Evolutionary conservation across 2,329 filamentous ascomycete genomes (phyloP).

Genomic region (Podosphaera xanthii): DNA sequence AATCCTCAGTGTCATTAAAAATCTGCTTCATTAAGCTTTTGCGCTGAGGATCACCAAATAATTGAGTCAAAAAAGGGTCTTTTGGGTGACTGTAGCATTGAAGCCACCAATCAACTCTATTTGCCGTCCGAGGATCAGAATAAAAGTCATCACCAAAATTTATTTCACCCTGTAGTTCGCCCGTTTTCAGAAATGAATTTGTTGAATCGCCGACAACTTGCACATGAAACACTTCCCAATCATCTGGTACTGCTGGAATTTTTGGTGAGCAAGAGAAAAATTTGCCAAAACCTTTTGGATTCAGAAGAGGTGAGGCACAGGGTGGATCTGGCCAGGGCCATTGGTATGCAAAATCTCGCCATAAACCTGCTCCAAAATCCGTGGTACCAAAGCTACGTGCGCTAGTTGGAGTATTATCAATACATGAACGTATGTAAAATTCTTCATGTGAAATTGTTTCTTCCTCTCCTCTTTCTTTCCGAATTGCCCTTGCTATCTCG

Average conservation of each 20-base stretch:
- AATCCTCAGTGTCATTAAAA: not conserved
- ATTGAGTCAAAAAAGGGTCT: not conserved
- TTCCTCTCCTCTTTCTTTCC: not conserved
- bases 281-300: not conserved
- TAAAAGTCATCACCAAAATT: not conserved
- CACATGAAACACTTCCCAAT: not conserved
- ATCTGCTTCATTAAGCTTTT: not conserved
- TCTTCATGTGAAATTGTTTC: not conserved
- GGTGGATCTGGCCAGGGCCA: not conserved
- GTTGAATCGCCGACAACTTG: too few species aligned
- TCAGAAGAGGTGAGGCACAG: not conserved
- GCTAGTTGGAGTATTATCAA: not conserved
- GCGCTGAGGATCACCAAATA: not conserved
- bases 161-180: not conserved
- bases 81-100: not conserved
- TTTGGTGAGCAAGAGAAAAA: not conserved
- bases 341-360: conserved; percentile 1
- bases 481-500: too few species aligned
- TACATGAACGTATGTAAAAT: not conserved
- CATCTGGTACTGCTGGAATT: not conserved
- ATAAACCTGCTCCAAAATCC: not conserved
- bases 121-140: not conserved
- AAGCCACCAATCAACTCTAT: not conserved
- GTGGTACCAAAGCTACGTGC: not conserved
- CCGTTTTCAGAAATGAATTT: not conserved